Conservation (phyloP, 2,329 filamentous ascomycete species). For the Ramichloridium luteum region DNA sequence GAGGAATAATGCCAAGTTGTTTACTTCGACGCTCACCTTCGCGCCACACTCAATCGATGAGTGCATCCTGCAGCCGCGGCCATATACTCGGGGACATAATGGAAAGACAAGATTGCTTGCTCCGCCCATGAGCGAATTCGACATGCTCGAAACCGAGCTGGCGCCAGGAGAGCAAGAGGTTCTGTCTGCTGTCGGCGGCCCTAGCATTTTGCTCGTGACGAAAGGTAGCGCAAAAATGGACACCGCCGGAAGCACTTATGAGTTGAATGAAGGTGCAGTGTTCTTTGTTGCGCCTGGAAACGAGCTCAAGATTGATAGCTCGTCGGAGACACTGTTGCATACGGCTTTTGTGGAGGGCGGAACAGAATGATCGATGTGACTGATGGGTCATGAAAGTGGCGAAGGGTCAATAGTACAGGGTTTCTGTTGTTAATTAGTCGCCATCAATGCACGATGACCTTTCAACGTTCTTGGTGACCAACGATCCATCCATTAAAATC, state of each 20-base stretch:
- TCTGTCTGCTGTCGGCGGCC: conserved; percentile 44
- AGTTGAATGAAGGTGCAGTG: conserved; percentile 49
- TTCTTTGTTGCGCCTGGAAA: conserved; percentile 54
- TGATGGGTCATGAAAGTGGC: conserved; percentile 1
- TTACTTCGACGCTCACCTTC: conserved; percentile 52
- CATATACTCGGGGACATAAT: conserved; percentile 40
- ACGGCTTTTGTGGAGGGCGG: conserved; percentile 32
- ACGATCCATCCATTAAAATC: no score
- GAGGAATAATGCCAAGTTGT: conserved; percentile 51
- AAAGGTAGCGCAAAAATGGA: conserved; percentile 46
- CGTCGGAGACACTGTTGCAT: conserved; percentile 35
- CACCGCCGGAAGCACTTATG: conserved; percentile 40
- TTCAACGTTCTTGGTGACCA: no score
- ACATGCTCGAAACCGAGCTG: conserved; percentile 51
- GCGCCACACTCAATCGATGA: conserved; percentile 46
- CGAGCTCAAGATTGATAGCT: conserved; percentile 35
- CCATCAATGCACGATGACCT: no score
- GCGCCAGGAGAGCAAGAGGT: conserved; percentile 46
- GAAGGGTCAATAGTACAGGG: not conserved
- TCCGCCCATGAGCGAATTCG: conserved; percentile 61
- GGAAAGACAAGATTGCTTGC: conserved; percentile 52
- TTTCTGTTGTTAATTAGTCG: no score
- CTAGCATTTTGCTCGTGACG: conserved; percentile 51
- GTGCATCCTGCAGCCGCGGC: conserved; percentile 40
- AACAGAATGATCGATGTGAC: conserved; percentile 7